Evolutionary conservation across 192 early-diverging fungal species (phyloP).

Genomic region (Podila epicladia): DNA sequence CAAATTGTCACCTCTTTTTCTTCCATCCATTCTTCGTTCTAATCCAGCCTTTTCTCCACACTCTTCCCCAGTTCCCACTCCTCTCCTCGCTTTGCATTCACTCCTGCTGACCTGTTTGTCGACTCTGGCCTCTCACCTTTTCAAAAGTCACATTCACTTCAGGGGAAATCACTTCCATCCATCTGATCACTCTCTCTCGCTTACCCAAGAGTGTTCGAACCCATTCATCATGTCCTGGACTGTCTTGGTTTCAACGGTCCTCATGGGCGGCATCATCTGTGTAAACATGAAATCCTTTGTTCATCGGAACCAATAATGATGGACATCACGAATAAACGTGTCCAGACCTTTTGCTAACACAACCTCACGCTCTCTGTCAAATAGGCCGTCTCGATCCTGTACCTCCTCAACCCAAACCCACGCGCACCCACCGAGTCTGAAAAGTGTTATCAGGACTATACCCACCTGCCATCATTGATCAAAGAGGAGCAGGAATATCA

Average conservation of each 20-base stretch:
- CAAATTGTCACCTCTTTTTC: not conserved
- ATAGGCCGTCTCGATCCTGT: constrained; percentile 36
- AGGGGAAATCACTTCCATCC: not conserved
- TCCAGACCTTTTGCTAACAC: not conserved
- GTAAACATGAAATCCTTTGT: not conserved
- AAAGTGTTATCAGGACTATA: constrained; percentile 39
- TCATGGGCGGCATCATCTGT: not conserved
- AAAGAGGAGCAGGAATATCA: constrained; percentile 44
- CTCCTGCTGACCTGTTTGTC: not conserved
- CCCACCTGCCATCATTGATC: constrained; percentile 32
- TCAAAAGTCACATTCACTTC: not conserved
- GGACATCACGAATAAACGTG: not conserved
- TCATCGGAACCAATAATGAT: not conserved
- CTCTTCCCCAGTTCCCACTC: not conserved
- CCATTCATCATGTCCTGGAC: not conserved
- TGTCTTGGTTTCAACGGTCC: not conserved
- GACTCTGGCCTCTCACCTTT: not conserved
- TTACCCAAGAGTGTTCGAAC: not conserved
- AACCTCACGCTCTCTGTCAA: not conserved
- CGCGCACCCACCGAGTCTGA: constrained; percentile 26
- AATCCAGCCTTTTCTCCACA: not conserved
- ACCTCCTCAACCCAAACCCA: constrained; percentile 28
- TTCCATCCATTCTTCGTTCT: not conserved
- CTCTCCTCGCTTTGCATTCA: not conserved
- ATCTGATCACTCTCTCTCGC: not conserved